Evolutionary conservation across 441 rosid species (phyloP).

Genomic region (Brassica balearica): DNA sequence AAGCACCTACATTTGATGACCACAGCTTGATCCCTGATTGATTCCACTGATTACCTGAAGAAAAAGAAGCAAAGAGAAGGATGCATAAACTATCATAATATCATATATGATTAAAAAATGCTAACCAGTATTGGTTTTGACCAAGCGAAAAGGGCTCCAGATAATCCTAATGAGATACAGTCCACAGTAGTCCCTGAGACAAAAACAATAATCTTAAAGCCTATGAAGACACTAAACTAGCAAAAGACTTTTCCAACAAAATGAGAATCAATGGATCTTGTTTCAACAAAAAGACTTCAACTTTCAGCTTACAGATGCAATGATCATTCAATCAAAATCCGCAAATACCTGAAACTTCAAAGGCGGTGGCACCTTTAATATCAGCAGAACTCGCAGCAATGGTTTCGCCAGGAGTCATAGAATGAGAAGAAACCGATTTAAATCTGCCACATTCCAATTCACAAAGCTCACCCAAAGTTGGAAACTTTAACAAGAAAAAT

Average conservation of each 20-base stretch:
- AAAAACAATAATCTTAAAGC: constrained; percentile 9
- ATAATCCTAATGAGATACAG: constrained; percentile 92
- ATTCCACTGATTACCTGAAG: constrained; percentile 96
- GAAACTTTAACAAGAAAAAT: constrained; percentile 7
- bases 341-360: constrained; percentile 46
- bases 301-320: constrained; percentile 5
- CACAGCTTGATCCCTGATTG: constrained; percentile 90
- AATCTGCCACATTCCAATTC: constrained; percentile 38
- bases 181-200: constrained; percentile 94
- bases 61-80: constrained; percentile 17
- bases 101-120: constrained; percentile 17
- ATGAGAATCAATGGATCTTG: neutral
- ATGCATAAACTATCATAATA: constrained; percentile 13
- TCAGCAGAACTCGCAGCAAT: constrained; percentile 69
- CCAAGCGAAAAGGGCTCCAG: constrained; percentile 95
- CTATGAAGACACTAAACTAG: neutral
- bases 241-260: too few relatives aligned
- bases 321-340: too few relatives aligned
- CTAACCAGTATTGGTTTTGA: constrained; percentile 95
- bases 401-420: constrained; percentile 80
- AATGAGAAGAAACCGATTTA: constrained; percentile 72
- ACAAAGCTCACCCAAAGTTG: neutral
- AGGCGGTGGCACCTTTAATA: constrained; percentile 81
- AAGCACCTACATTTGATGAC: constrained; percentile 75
- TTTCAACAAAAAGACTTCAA: constrained; percentile 34